These are phyloP conservation scores for Davidsoniella eucalypti DNA, from an alignment of 2,329 filamentous ascomycete genomes.

Conservation along the genomic window DNA sequence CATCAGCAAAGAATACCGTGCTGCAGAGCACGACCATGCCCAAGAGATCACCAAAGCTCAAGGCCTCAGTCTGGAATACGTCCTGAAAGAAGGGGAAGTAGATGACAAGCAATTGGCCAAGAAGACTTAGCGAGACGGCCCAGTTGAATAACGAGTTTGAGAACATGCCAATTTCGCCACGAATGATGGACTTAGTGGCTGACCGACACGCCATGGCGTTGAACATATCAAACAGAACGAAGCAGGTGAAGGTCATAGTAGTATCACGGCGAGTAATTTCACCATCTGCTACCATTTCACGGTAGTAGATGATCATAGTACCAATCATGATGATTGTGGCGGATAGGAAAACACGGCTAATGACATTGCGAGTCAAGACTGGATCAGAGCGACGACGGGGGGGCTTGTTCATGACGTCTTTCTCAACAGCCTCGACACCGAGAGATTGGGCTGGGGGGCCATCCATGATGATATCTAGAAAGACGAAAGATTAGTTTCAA, in stretches of 20 bases:
- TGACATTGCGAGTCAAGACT: constrained; percentile 70
- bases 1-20: constrained; percentile 89
- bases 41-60: constrained; percentile 58
- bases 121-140: constrained; percentile 69
- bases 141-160: constrained; percentile 93
- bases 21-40: constrained; percentile 62
- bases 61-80: constrained; percentile 87
- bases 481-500: constrained; percentile 12
- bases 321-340: constrained; percentile 82
- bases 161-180: constrained; percentile 69
- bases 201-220: constrained; percentile 89
- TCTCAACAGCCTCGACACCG: constrained; percentile 87
- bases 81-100: constrained; percentile 89
- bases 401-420: constrained; percentile 80
- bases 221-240: constrained; percentile 99
- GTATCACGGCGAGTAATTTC: constrained; percentile 83
- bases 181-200: constrained; percentile 73
- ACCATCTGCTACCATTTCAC: constrained; percentile 74
- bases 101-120: constrained; percentile 79
- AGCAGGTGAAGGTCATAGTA: constrained; percentile 98
- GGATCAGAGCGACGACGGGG: constrained; percentile 72
- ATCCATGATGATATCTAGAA: constrained; percentile 93
- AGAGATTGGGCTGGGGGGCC: constrained; percentile 93
- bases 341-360: constrained; percentile 73
- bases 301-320: constrained; percentile 79